A percentile compares a stretch with the other conserved stretches of the same genome.
These are phyloP conservation scores for Arctium lappa DNA, from an alignment of 129 eudicot genomes.

Conservation along the genomic window DNA sequence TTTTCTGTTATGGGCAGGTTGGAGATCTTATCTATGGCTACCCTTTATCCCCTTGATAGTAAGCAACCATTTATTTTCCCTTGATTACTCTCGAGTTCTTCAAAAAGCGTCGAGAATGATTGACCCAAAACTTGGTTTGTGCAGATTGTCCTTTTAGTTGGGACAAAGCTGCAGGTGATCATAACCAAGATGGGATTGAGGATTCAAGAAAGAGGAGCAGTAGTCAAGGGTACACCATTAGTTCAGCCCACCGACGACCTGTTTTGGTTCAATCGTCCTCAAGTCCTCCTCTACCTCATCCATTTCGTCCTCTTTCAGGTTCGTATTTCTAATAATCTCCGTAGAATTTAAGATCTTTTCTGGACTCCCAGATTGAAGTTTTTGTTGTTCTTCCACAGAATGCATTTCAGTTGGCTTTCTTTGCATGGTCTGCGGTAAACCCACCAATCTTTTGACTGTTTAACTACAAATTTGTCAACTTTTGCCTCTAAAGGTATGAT, in stretches of 20 bases:
- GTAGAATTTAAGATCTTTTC: background rate
- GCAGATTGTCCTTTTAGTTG: slow-evolving; percentile 55
- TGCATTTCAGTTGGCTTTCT: slow-evolving; percentile 75
- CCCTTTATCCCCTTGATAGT: slow-evolving; percentile 61
- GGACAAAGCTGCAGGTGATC: slow-evolving; percentile 66
- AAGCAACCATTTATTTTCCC: slow-evolving; percentile 26
- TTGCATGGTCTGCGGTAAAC: slow-evolving; percentile 62
- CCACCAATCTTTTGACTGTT: background rate
- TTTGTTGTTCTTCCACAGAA: slow-evolving; percentile 37
- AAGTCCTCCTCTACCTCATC: slow-evolving; percentile 51
- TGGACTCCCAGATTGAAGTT: background rate
- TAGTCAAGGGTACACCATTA: slow-evolving; percentile 47
- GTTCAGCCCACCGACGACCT: slow-evolving; percentile 51
- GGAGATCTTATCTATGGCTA: slow-evolving; percentile 52
- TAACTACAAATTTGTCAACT: background rate
- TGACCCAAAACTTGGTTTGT: slow-evolving; percentile 1
- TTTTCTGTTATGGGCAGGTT: slow-evolving; percentile 37
- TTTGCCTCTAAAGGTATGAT: background rate
- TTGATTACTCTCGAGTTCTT: background rate
- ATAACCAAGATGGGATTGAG: slow-evolving; percentile 53
- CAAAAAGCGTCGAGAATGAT: background rate
- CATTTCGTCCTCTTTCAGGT: slow-evolving; percentile 62
- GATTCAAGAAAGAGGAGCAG: slow-evolving; percentile 48
- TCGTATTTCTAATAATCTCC: background rate
- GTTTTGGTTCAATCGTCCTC: slow-evolving; percentile 67